phyloP scores from a whole-genome alignment of 148 eudicot species.

The Bassia scoparia region DNA sequence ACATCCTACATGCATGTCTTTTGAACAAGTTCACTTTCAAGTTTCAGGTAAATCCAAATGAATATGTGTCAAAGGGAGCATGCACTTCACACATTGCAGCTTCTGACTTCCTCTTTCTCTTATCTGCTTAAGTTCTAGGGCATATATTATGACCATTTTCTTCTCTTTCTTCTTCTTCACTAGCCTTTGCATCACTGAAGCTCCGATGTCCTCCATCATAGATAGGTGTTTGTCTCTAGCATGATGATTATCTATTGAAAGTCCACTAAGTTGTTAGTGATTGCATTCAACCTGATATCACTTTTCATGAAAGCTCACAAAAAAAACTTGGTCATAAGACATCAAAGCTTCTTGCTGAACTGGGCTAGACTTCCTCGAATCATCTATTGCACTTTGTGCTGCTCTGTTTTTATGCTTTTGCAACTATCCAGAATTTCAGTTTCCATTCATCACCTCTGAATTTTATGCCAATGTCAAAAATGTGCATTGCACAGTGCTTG shows the following conservation, averaged over 20 bases:
- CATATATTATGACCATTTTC: not conserved
- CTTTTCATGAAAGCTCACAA: not conserved
- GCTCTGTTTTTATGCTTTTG: not conserved
- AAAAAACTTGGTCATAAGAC: not conserved
- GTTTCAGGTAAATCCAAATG: not conserved
- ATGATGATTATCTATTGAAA: not conserved
- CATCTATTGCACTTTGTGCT: too few relatives aligned
- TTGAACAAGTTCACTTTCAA: not conserved
- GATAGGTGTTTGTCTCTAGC: not conserved
- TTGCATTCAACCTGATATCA: not conserved
- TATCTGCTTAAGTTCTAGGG: not conserved
- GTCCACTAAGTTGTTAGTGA: not conserved
- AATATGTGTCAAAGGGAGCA: not conserved
- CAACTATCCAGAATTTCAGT: not conserved
- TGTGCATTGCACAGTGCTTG: not conserved
- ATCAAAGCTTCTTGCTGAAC: not conserved
- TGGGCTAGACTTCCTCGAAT: too few relatives aligned
- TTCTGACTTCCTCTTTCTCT: not conserved
- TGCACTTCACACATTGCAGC: not conserved
- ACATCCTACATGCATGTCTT: not conserved
- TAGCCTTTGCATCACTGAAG: not conserved
- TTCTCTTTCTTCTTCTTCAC: not conserved
- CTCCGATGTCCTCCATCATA: slow-evolving; percentile 1
- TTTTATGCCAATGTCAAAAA: not conserved
- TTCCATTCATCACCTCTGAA: not conserved